phyloP scores from a whole-genome alignment of 2,329 filamentous ascomycete genomes.

The Paecilomyces dactylethromorphus region DNA sequence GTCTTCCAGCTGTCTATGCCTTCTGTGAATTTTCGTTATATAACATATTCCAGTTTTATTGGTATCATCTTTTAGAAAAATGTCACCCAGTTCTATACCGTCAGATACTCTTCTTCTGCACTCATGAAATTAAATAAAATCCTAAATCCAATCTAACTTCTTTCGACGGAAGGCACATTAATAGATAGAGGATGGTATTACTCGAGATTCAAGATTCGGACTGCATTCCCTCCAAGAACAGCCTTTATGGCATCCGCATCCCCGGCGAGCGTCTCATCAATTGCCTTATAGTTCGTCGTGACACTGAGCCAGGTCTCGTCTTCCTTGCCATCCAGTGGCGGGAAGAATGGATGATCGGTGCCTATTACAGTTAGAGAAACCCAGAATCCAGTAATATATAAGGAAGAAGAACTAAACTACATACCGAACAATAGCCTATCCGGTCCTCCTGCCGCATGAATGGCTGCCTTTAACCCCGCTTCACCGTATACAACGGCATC shows the following conservation, averaged over 20 bases:
- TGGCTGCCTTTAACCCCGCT: constrained; percentile 62
- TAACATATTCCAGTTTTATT: background rate
- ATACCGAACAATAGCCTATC: constrained; percentile 37
- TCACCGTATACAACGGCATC: constrained; percentile 59
- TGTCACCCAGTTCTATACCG: background rate
- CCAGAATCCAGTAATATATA: too few species aligned
- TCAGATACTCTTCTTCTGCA: background rate
- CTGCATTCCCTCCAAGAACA: constrained; percentile 40
- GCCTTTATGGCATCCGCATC: constrained; percentile 24
- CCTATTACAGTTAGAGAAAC: constrained; percentile 15
- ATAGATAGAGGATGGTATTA: constrained; percentile 3
- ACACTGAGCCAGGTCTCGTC: constrained; percentile 40
- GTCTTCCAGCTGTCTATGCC: background rate
- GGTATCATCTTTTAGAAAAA: background rate
- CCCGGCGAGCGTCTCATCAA: constrained; percentile 28
- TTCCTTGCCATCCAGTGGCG: constrained; percentile 28
- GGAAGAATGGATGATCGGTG: constrained; percentile 42
- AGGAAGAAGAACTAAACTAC: background rate
- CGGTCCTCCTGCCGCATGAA: constrained; percentile 56
- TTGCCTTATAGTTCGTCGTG: constrained; percentile 41
- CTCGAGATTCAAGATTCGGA: constrained; percentile 33
- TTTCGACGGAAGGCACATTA: background rate
- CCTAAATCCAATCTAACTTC: background rate
- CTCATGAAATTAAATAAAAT: too few species aligned
- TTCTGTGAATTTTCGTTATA: background rate